These are phyloP conservation scores for Ogataea zsoltii DNA, from an alignment of 805 yeast genomes.

Conservation along the genomic window DNA sequence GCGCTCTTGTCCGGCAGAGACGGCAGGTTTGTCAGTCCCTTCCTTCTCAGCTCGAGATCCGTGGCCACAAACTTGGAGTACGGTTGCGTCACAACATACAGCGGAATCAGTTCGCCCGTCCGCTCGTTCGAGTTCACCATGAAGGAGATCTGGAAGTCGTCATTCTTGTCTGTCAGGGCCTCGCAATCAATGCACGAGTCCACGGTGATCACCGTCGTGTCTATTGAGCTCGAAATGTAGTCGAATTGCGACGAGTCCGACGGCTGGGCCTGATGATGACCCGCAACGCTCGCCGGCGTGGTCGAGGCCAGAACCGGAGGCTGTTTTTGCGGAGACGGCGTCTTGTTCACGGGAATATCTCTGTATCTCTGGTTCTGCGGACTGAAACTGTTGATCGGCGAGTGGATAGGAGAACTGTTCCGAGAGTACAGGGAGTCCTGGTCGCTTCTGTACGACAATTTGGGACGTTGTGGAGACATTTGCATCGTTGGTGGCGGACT, in stretches of 20 bases:
- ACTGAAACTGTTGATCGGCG: slow-evolving; percentile 10
- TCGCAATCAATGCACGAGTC: slow-evolving; percentile 32
- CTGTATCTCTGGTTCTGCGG: slow-evolving; percentile 7
- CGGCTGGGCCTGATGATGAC: slow-evolving; percentile 16
- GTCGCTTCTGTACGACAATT: not conserved
- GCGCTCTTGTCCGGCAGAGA: slow-evolving; percentile 29
- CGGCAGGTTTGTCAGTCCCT: slow-evolving; percentile 27
- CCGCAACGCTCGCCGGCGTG: not conserved
- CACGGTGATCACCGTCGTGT: slow-evolving; percentile 33
- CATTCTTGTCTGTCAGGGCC: slow-evolving; percentile 40
- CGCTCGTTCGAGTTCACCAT: slow-evolving; percentile 61
- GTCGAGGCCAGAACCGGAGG: too few relatives aligned
- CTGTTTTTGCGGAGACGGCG: slow-evolving; percentile 17
- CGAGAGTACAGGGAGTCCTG: slow-evolving; percentile 5
- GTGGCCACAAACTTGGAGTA: slow-evolving; percentile 59
- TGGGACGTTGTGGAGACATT: slow-evolving; percentile 5
- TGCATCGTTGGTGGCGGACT: not conserved
- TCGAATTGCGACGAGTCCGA: slow-evolving; percentile 29
- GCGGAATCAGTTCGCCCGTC: slow-evolving; percentile 52
- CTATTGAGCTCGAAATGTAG: slow-evolving; percentile 30
- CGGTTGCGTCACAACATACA: slow-evolving; percentile 70
- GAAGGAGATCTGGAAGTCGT: slow-evolving; percentile 62
- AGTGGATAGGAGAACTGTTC: slow-evolving; percentile 4
- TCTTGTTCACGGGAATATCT: slow-evolving; percentile 12
- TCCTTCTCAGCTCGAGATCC: slow-evolving; percentile 59